Conservation (phyloP, 2,329 filamentous ascomycete genomes). For the Cytospora piceicola region DNA sequence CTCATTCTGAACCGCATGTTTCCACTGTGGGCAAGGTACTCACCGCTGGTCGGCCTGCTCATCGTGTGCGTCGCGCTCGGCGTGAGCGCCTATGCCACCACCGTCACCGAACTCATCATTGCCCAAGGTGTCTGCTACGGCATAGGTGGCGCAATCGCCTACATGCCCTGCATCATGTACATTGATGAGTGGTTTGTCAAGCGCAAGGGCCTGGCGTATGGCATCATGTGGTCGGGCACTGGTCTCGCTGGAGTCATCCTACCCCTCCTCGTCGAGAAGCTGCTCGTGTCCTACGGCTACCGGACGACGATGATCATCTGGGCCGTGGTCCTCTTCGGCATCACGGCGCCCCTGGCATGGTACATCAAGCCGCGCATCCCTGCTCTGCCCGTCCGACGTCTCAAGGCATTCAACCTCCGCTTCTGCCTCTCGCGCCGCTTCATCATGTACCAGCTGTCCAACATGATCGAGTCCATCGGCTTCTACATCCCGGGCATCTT, state of each 20-base stretch:
- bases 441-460: slow-evolving; percentile 60
- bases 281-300: slow-evolving; percentile 56
- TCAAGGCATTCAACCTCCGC: slow-evolving; percentile 46
- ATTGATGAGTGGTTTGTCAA: slow-evolving; percentile 66
- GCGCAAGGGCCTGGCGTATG: slow-evolving; percentile 63
- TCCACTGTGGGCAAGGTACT: slow-evolving; percentile 46
- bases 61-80: slow-evolving; percentile 57
- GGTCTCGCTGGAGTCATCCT: slow-evolving; percentile 55
- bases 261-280: slow-evolving; percentile 55
- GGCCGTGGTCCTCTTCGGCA: slow-evolving; percentile 52
- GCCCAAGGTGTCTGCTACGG: slow-evolving; percentile 67
- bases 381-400: slow-evolving; percentile 42
- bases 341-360: slow-evolving; percentile 59
- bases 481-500: slow-evolving; percentile 69
- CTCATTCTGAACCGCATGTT: slow-evolving; percentile 51
- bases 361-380: slow-evolving; percentile 62
- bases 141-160: slow-evolving; percentile 58
- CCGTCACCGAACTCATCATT: slow-evolving; percentile 57
- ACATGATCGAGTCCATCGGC: slow-evolving; percentile 61
- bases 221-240: slow-evolving; percentile 65
- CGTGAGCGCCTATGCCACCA: slow-evolving; percentile 56
- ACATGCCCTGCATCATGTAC: slow-evolving; percentile 60
- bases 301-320: slow-evolving; percentile 59
- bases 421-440: slow-evolving; percentile 61
- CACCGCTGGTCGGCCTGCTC: slow-evolving; percentile 50